Conservation (phyloP, 2,329 filamentous ascomycete species). For the Xylariaceae sp. region DNA sequence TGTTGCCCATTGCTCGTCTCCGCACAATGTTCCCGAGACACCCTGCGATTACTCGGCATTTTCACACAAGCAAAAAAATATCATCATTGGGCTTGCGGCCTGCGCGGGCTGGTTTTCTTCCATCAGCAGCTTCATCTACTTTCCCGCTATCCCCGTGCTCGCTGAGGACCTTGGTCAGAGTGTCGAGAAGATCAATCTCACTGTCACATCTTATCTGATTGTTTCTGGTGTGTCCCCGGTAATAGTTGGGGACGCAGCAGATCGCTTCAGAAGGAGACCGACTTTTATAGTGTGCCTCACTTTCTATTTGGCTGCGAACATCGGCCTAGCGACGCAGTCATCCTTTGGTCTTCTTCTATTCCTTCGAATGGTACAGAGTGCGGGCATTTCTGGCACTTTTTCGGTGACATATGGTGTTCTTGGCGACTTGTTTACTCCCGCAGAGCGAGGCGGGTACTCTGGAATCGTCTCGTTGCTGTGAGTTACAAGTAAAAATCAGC, state of each 20-base stretch:
- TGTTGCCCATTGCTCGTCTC: no score
- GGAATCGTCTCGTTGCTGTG: slow-evolving; percentile 10
- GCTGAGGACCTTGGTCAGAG: slow-evolving; percentile 15
- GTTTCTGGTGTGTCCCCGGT: slow-evolving; percentile 42
- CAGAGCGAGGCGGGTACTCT: slow-evolving; percentile 16
- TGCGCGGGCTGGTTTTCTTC: slow-evolving; percentile 24
- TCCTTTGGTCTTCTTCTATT: slow-evolving; percentile 44
- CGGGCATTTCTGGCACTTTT: slow-evolving; percentile 11
- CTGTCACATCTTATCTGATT: slow-evolving; percentile 35
- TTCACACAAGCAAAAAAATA: slow-evolving; percentile 15
- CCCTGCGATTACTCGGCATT: background rate
- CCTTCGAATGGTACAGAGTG: slow-evolving; percentile 48
- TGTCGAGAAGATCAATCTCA: slow-evolving; percentile 13
- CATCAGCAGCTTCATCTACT: slow-evolving; percentile 23
- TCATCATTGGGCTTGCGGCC: slow-evolving; percentile 19
- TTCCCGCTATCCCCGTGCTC: slow-evolving; percentile 20
- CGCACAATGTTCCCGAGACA: no score
- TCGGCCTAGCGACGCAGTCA: slow-evolving; percentile 43
- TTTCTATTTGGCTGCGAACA: slow-evolving; percentile 37
- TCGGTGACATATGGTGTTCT: slow-evolving; percentile 17
- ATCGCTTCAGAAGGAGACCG: slow-evolving; percentile 37
- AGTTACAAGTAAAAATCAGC: background rate
- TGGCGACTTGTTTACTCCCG: slow-evolving; percentile 15
- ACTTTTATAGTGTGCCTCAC: slow-evolving; percentile 37
- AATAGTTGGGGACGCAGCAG: slow-evolving; percentile 40